These are phyloP conservation scores for Mycena filopes DNA, from an alignment of 768 basidiomycete species.

Conservation along the genomic window DNA sequence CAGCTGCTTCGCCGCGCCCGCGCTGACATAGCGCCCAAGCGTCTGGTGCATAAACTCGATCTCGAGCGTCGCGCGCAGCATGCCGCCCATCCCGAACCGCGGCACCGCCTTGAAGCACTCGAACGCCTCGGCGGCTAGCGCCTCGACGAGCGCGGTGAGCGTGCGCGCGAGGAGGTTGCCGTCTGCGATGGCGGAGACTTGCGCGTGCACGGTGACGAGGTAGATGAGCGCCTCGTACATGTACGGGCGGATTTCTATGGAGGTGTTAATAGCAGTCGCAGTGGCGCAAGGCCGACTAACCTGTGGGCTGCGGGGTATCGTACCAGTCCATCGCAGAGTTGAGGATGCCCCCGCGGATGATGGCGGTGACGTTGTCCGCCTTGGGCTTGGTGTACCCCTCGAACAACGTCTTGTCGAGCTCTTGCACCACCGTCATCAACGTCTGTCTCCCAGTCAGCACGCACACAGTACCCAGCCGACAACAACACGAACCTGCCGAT, in stretches of 20 bases:
- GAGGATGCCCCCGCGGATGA: conserved; percentile 84
- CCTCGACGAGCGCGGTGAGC: conserved; percentile 82
- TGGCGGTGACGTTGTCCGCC: conserved; percentile 68
- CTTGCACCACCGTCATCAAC: conserved; percentile 78
- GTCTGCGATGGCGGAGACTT: conserved; percentile 84
- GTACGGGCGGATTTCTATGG: conserved; percentile 88
- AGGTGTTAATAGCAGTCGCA: not conserved
- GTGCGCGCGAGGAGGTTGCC: conserved; percentile 86
- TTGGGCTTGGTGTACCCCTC: conserved; percentile 89
- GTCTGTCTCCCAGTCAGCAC: conserved; percentile 54
- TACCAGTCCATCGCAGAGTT: conserved; percentile 91
- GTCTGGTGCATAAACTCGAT: conserved; percentile 99
- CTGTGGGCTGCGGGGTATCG: conserved; percentile 91
- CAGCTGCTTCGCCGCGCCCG: conserved; percentile 82
- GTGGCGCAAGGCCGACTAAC: conserved; percentile 51
- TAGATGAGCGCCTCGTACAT: conserved; percentile 90
- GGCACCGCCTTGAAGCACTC: conserved; percentile 89
- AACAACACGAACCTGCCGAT: conserved; percentile 65
- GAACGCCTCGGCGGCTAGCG: conserved; percentile 85
- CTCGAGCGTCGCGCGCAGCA: conserved; percentile 97
- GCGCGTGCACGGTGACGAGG: conserved; percentile 92
- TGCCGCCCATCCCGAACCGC: conserved; percentile 97
- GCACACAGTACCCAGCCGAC: conserved; percentile 6
- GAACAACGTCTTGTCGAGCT: conserved; percentile 91
- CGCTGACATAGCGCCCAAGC: conserved; percentile 86